Conservation (phyloP, 2,329 filamentous ascomycete genomes). For the Aureobasidium musti region DNA sequence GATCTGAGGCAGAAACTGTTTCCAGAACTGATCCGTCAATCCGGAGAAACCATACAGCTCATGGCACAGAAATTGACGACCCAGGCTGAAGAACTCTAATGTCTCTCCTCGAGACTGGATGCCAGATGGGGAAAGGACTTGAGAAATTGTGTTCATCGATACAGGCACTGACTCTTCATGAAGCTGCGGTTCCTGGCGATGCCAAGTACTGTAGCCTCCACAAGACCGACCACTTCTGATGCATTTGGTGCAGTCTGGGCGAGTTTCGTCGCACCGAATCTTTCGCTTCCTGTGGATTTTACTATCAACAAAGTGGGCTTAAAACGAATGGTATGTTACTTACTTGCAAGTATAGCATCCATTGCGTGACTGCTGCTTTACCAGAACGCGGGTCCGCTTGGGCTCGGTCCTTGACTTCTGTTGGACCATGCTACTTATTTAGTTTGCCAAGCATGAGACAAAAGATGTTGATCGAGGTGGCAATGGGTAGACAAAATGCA, state of each 20-base stretch:
- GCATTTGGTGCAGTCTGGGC: not conserved
- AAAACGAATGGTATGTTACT: not conserved
- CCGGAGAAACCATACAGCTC: not conserved
- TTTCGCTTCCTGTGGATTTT: not conserved
- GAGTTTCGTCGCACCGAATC: not conserved
- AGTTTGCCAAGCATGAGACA: not conserved
- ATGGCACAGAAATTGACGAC: not conserved
- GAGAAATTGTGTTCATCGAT: not conserved
- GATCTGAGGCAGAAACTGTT: not conserved
- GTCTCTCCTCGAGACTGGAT: not conserved
- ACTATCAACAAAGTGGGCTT: not conserved
- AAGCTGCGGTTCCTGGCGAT: not conserved
- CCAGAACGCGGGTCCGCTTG: not conserved
- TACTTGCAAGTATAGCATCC: constrained; percentile 2
- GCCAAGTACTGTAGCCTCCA: not conserved
- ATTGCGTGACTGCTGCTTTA: not conserved
- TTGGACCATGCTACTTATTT: not conserved
- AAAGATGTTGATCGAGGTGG: too few relatives aligned
- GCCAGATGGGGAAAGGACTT: not conserved
- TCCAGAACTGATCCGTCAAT: not conserved
- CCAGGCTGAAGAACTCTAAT: not conserved
- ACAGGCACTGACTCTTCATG: not conserved
- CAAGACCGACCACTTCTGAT: not conserved
- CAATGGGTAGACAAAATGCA: too few relatives aligned
- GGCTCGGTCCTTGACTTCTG: not conserved